phyloP scores from a whole-genome alignment of 495 filamentous ascomycete species.

The Penicillium dipodomyicola region DNA sequence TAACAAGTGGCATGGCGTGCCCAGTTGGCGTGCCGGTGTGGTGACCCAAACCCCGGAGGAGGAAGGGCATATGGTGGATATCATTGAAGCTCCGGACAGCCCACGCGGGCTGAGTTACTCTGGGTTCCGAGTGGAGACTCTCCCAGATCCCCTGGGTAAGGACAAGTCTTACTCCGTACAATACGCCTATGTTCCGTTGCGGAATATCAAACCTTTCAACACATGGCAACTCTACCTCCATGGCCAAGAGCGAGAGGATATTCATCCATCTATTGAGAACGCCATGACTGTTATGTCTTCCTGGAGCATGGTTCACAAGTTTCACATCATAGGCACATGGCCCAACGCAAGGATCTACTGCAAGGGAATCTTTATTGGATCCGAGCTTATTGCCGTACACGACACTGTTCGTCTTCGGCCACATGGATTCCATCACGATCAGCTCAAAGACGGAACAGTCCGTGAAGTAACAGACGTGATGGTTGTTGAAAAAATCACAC shows the following conservation, averaged over 20 bases:
- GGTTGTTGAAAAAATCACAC: slow-evolving; percentile 48
- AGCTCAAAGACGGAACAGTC: neutral
- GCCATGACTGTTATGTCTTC: slow-evolving; percentile 54
- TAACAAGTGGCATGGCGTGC: slow-evolving; percentile 29
- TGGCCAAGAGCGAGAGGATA: slow-evolving; percentile 34
- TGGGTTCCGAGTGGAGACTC: slow-evolving; percentile 58
- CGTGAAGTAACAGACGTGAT: slow-evolving; percentile 49
- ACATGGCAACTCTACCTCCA: slow-evolving; percentile 48
- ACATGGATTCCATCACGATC: slow-evolving; percentile 13
- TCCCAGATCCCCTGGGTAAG: slow-evolving; percentile 48
- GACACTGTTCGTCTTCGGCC: slow-evolving; percentile 54
- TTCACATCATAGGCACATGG: slow-evolving; percentile 52
- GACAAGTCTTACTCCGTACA: slow-evolving; percentile 52
- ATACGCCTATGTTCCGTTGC: slow-evolving; percentile 53
- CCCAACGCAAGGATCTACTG: slow-evolving; percentile 51
- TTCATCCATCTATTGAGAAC: slow-evolving; percentile 55
- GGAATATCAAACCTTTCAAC: slow-evolving; percentile 54
- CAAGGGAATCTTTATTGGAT: slow-evolving; percentile 55
- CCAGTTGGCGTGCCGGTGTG: slow-evolving; percentile 57
- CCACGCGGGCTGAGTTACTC: slow-evolving; percentile 45
- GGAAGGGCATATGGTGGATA: slow-evolving; percentile 43
- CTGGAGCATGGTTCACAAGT: slow-evolving; percentile 51
- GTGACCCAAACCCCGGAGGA: slow-evolving; percentile 49
- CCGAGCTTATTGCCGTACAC: slow-evolving; percentile 51
- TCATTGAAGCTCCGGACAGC: slow-evolving; percentile 39